Evolutionary conservation across 148 eudicot species (phyloP).

Genomic region (Silene conica): DNA sequence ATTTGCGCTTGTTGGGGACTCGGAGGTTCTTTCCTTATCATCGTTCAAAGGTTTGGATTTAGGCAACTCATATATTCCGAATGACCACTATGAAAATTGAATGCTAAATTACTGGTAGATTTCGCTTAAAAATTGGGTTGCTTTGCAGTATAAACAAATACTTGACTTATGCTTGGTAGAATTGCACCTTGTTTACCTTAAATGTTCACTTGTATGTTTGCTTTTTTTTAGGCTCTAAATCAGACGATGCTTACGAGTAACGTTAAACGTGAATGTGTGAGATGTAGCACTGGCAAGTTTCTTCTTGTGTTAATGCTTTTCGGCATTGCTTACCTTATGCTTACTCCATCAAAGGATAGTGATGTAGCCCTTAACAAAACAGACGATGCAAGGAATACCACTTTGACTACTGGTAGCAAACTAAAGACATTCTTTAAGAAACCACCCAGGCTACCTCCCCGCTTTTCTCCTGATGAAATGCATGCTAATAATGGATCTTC

Average conservation of each 20-base stretch:
- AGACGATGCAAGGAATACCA: constrained; percentile 31
- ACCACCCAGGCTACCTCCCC: constrained; percentile 59
- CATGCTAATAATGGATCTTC: constrained; percentile 37
- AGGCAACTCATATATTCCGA: too few species aligned
- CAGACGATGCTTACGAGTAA: constrained; percentile 44
- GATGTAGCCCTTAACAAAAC: constrained; percentile 29
- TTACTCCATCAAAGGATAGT: constrained; percentile 40
- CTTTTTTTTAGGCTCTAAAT: constrained; percentile 47
- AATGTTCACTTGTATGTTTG: neutral
- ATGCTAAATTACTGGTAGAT: too few species aligned
- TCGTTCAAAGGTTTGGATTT: too few species aligned
- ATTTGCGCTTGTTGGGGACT: too few species aligned
- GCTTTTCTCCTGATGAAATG: constrained; percentile 84
- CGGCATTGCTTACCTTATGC: constrained; percentile 66
- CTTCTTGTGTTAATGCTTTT: constrained; percentile 55
- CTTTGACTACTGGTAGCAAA: constrained; percentile 32
- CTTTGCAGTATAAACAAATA: too few species aligned
- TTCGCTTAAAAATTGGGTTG: too few species aligned
- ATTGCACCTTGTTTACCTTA: neutral
- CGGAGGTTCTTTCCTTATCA: too few species aligned
- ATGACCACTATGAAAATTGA: too few species aligned
- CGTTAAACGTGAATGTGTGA: constrained; percentile 54
- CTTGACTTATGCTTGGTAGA: too few species aligned
- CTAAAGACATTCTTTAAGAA: constrained; percentile 54
- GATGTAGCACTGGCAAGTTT: constrained; percentile 80